phyloP scores from a whole-genome alignment of 2,329 filamentous ascomycete species.

The Juglanconis juglandina region DNA sequence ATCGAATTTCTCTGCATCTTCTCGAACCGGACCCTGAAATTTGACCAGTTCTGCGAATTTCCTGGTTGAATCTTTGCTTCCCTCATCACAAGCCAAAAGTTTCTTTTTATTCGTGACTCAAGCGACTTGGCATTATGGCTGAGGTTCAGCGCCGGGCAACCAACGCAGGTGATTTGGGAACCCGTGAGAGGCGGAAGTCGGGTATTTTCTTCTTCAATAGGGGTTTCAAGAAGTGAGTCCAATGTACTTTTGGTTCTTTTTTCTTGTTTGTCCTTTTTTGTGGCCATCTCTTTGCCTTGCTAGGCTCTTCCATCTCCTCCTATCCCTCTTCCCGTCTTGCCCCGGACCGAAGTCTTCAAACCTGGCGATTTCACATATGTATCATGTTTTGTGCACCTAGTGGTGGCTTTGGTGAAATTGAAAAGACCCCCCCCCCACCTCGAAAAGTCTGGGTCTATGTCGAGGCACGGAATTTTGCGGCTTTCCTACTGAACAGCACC shows the following conservation, averaged over 20 bases:
- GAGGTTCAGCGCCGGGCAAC: conserved; percentile 16
- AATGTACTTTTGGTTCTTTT: background rate
- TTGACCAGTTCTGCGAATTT: background rate
- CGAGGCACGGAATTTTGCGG: too few relatives aligned
- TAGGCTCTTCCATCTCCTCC: background rate
- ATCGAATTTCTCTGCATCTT: background rate
- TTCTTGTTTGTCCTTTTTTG: background rate
- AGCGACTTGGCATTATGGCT: conserved; percentile 4
- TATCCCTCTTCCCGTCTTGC: background rate
- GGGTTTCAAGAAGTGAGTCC: conserved; percentile 17
- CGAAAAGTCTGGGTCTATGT: too few relatives aligned
- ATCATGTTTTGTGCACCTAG: too few relatives aligned
- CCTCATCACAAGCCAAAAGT: background rate
- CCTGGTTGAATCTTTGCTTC: background rate
- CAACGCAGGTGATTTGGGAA: conserved; percentile 6
- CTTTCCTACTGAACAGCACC: background rate
- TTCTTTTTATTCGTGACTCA: background rate
- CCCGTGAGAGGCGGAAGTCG: conserved; percentile 14
- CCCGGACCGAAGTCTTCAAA: too few relatives aligned
- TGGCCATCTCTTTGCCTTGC: too few relatives aligned
- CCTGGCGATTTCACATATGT: too few relatives aligned
- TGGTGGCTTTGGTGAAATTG: too few relatives aligned
- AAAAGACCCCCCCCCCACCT: too few relatives aligned
- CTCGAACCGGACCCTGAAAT: background rate
- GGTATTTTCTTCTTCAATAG: conserved; percentile 18